A percentile compares a stretch with the other conserved stretches of the same genome.
phyloP scores from a whole-genome alignment of 768 basidiomycete genomes.

The Psilocybe cubensis region DNA sequence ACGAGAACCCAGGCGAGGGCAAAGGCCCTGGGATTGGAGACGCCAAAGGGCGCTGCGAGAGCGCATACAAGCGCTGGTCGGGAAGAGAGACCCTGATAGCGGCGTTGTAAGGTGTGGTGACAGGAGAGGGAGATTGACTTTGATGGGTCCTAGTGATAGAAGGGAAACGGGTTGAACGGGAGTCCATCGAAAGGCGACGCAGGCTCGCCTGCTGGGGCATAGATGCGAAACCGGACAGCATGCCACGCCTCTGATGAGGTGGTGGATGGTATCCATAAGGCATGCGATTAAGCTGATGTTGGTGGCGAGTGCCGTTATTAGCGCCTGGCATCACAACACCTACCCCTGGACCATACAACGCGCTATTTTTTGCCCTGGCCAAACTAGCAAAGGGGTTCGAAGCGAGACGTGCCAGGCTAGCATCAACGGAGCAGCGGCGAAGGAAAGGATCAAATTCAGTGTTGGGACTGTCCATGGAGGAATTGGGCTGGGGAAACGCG shows the following conservation, averaged over 20 bases:
- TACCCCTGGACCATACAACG: conserved; percentile 41
- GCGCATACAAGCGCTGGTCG: conserved; percentile 52
- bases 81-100: conserved; percentile 48
- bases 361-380: conserved; percentile 56
- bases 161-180: conserved; percentile 38
- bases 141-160: conserved; percentile 31
- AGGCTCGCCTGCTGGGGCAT: conserved; percentile 40
- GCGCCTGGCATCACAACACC: conserved; percentile 32
- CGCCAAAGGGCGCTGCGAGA: conserved; percentile 48
- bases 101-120: conserved; percentile 44
- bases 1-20: conserved; percentile 64
- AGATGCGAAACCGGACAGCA: conserved; percentile 22
- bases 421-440: conserved; percentile 49
- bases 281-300: conserved; percentile 30
- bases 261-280: conserved; percentile 32
- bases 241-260: conserved; percentile 19
- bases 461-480: conserved; percentile 36
- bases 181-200: conserved; percentile 46
- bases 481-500: conserved; percentile 36
- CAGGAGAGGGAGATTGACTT: conserved; percentile 47
- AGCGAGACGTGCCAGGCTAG: conserved; percentile 53
- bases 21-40: conserved; percentile 59
- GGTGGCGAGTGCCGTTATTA: conserved; percentile 23
- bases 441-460: conserved; percentile 45
- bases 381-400: conserved; percentile 52